Conservation (phyloP, 768 basidiomycete species). For the Leccinellum rugosiceps region DNA sequence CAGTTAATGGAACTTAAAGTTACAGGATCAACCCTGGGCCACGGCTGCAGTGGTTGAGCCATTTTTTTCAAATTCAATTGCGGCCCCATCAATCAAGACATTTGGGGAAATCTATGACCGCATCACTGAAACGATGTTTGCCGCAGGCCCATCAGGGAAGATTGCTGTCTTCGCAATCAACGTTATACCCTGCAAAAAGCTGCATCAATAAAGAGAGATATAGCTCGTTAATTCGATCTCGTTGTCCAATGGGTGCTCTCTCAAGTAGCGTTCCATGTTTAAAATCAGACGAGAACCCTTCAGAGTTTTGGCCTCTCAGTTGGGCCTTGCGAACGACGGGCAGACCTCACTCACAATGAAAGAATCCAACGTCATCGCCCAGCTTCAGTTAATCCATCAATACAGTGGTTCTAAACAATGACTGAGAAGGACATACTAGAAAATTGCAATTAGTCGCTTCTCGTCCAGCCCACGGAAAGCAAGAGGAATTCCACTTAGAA, state of each 20-base stretch:
- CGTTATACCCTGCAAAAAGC: background rate
- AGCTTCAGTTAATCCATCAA: conserved; percentile 11
- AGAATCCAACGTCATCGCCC: conserved; percentile 14
- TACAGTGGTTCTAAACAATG: background rate
- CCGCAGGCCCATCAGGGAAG: background rate
- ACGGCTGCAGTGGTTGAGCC: background rate
- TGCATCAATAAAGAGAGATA: conserved; percentile 1
- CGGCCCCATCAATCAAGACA: background rate
- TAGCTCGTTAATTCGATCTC: conserved; percentile 10
- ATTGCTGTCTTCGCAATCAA: background rate
- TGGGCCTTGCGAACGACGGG: background rate
- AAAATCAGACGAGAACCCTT: conserved; percentile 25
- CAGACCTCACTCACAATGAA: conserved; percentile 12
- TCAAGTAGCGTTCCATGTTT: conserved; percentile 20
- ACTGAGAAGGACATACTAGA: conserved; percentile 4
- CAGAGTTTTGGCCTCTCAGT: background rate
- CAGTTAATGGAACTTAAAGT: background rate
- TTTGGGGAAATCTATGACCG: background rate
- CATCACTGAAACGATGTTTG: background rate
- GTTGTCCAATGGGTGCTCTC: background rate
- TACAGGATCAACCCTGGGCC: background rate
- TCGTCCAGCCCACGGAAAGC: background rate
- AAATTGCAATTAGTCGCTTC: background rate
- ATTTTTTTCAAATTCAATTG: background rate
- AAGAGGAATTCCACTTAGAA: background rate